Conservation (phyloP, 495 filamentous ascomycete genomes). For the Tricharina praecox region DNA sequence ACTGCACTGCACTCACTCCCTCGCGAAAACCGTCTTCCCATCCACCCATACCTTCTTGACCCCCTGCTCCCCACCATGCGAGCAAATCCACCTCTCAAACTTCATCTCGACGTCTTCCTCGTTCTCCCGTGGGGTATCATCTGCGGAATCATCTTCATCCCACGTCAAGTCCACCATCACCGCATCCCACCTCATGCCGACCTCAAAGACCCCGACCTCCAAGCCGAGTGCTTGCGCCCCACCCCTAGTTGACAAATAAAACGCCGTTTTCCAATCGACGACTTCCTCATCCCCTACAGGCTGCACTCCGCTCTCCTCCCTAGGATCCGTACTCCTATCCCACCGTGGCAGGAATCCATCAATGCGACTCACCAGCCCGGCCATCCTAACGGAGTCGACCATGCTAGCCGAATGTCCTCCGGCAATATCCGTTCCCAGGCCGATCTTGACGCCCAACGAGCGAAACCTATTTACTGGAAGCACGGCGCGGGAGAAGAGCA, state of each 20-base stretch:
- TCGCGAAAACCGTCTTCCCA: conserved; percentile 14
- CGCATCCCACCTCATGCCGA: conserved; percentile 50
- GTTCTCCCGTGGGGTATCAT: conserved; percentile 26
- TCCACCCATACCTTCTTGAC: conserved; percentile 14
- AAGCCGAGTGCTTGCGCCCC: conserved; percentile 46
- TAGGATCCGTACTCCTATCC: background rate
- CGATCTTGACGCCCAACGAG: conserved; percentile 46
- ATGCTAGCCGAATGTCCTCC: conserved; percentile 47
- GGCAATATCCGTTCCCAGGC: conserved; percentile 48
- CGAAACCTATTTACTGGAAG: conserved; percentile 41
- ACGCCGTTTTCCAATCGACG: conserved; percentile 37
- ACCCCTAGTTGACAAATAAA: conserved; percentile 46
- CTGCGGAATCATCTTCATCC: conserved; percentile 39
- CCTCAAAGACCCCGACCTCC: conserved; percentile 41
- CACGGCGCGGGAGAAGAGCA: conserved; percentile 42
- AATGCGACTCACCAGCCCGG: conserved; percentile 1
- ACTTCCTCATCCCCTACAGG: conserved; percentile 27
- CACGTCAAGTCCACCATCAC: conserved; percentile 43
- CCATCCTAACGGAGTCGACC: conserved; percentile 5
- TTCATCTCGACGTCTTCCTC: conserved; percentile 39
- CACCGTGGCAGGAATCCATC: background rate
- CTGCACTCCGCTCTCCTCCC: background rate
- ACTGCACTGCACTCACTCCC: no score
- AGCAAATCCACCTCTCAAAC: conserved; percentile 28
- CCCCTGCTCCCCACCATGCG: background rate